Percentiles rank a stretch among this genome's conserved stretches.
Evolutionary conservation across 2,329 filamentous ascomycete species (phyloP).

Genomic region (Trichoderma gracile): DNA sequence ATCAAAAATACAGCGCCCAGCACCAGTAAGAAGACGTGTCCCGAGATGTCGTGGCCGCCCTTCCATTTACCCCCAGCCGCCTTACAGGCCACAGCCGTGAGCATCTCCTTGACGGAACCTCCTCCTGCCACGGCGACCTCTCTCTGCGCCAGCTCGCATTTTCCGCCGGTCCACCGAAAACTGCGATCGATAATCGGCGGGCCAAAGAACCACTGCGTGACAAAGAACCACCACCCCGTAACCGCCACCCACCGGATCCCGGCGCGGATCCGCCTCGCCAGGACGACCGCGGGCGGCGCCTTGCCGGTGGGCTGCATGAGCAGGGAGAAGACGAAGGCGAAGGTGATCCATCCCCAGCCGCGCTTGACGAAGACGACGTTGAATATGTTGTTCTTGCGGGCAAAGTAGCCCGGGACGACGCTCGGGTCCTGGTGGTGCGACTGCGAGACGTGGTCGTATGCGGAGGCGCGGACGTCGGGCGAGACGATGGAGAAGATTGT

Average conservation of each 20-base stretch:
- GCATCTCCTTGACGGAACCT: slow-evolving; percentile 50
- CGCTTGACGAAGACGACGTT: slow-evolving; percentile 93
- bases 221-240: slow-evolving; percentile 77
- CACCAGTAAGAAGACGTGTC: slow-evolving; percentile 91
- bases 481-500: slow-evolving; percentile 78
- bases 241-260: slow-evolving; percentile 67
- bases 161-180: slow-evolving; percentile 85
- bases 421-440: slow-evolving; percentile 59
- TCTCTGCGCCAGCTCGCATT: slow-evolving; percentile 64
- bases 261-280: slow-evolving; percentile 54
- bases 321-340: slow-evolving; percentile 70
- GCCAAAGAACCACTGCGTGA: slow-evolving; percentile 97
- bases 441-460: slow-evolving; percentile 64
- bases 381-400: slow-evolving; percentile 88
- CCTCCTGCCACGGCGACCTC: slow-evolving; percentile 49
- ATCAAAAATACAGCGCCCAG: slow-evolving; percentile 78
- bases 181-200: slow-evolving; percentile 85
- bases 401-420: slow-evolving; percentile 80
- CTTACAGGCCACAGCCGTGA: slow-evolving; percentile 81
- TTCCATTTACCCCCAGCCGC: slow-evolving; percentile 79
- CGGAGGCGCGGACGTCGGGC: slow-evolving; percentile 64
- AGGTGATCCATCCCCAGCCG: slow-evolving; percentile 88
- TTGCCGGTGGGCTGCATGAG: slow-evolving; percentile 62
- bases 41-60: slow-evolving; percentile 95
- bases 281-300: slow-evolving; percentile 31